Percentiles rank a stretch among this genome's conserved stretches.
Conservation (phyloP, 495 filamentous ascomycete genomes). For the Daldinia decipiens region DNA sequence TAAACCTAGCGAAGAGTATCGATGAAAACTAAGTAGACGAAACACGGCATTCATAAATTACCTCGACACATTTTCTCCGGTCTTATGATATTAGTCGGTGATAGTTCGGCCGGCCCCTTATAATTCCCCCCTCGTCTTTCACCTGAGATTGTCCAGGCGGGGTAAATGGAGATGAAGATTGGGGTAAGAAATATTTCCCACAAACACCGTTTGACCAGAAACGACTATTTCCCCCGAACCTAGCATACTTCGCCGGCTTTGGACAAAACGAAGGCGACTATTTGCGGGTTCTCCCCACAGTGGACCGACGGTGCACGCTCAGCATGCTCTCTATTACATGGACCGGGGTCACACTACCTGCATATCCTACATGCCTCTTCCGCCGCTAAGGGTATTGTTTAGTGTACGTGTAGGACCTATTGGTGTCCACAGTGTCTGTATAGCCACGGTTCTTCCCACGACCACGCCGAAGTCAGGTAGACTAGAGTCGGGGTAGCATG, state of each 20-base stretch:
- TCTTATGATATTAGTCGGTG: slow-evolving; percentile 13
- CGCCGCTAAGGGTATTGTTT: slow-evolving; percentile 4
- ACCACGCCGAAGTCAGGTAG: not conserved
- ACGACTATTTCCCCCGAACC: slow-evolving; percentile 36
- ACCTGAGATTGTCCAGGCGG: slow-evolving; percentile 9
- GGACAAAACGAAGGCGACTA: slow-evolving; percentile 7
- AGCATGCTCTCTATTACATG: not conserved
- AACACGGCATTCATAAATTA: not conserved
- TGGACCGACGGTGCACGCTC: slow-evolving; percentile 6
- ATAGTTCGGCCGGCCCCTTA: slow-evolving; percentile 33
- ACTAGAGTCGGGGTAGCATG: not conserved
- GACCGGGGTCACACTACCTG: not conserved
- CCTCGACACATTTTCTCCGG: not conserved
- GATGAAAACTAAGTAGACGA: not conserved
- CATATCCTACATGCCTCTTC: slow-evolving; percentile 4
- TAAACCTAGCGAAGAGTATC: not conserved
- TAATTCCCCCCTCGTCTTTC: slow-evolving; percentile 13
- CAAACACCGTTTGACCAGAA: slow-evolving; percentile 29
- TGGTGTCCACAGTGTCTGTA: not conserved
- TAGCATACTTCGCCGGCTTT: slow-evolving; percentile 32
- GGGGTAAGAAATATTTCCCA: slow-evolving; percentile 19
- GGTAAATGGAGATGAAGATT: slow-evolving; percentile 33
- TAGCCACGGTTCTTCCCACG: not conserved
- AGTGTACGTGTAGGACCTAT: too few species aligned
- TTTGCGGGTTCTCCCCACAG: slow-evolving; percentile 21